These are phyloP conservation scores for Mikania micrantha DNA, from an alignment of 129 eudicot genomes.

Conservation along the genomic window DNA sequence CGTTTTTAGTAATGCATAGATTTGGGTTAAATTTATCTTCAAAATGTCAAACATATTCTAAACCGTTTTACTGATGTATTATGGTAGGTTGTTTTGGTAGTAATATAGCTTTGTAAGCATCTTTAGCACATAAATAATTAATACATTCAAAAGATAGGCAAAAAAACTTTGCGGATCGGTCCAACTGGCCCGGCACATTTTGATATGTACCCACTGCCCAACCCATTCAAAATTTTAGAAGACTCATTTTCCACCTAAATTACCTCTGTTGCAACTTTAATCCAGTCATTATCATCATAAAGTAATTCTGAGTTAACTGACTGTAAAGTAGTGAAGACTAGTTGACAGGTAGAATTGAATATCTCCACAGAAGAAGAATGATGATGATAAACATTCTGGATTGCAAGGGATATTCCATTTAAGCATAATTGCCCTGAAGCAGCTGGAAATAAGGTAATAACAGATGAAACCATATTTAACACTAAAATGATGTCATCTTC, in stretches of 20 bases:
- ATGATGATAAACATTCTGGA: conserved; percentile 44
- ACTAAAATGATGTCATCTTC: conserved; percentile 48
- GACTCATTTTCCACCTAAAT: neutral
- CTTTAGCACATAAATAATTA: neutral
- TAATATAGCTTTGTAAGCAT: neutral
- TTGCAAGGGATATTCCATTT: conserved; percentile 54
- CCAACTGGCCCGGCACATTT: neutral
- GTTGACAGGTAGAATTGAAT: conserved; percentile 33
- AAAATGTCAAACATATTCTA: neutral
- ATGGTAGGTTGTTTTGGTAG: neutral
- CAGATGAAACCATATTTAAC: conserved; percentile 31
- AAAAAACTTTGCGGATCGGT: neutral
- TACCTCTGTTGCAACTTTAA: conserved; percentile 65
- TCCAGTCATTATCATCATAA: conserved; percentile 66
- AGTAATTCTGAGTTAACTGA: conserved; percentile 53
- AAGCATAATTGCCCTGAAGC: conserved; percentile 79
- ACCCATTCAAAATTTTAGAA: neutral
- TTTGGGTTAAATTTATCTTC: neutral
- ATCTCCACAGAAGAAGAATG: conserved; percentile 36
- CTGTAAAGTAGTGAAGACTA: conserved; percentile 48
- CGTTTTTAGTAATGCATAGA: neutral
- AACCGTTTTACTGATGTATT: neutral
- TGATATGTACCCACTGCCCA: neutral
- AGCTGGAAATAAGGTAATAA: conserved; percentile 51
- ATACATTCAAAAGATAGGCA: neutral